Percentiles rank a stretch among this genome's conserved stretches.
phyloP scores from a whole-genome alignment of 2,329 filamentous ascomycete species.

The Eutypella sp. region DNA sequence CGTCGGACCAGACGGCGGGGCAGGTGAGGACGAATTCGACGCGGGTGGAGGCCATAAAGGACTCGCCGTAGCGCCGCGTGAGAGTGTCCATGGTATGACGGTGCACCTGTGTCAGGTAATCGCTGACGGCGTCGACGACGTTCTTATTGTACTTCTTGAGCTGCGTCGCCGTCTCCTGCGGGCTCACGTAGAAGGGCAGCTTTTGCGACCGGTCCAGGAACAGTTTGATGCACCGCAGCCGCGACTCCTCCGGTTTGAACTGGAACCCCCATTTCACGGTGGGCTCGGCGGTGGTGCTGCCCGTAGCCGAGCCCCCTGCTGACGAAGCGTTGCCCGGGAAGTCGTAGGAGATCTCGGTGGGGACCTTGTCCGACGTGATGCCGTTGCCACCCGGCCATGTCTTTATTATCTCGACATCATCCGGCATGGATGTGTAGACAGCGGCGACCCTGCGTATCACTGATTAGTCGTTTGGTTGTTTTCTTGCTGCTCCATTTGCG shows the following conservation, averaged over 20 bases:
- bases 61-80: slow-evolving; percentile 68
- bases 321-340: slow-evolving; percentile 32
- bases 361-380: slow-evolving; percentile 84
- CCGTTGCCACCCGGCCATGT: slow-evolving; percentile 79
- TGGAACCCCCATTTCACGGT: slow-evolving; percentile 75
- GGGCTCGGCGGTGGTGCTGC: no score
- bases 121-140: slow-evolving; percentile 72
- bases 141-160: slow-evolving; percentile 71
- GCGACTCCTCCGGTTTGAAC: slow-evolving; percentile 70
- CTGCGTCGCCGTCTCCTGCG: slow-evolving; percentile 70
- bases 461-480: slow-evolving; percentile 7
- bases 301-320: no score
- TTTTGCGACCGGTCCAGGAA: slow-evolving; percentile 78
- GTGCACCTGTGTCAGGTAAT: slow-evolving; percentile 74
- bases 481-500: not conserved
- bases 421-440: slow-evolving; percentile 69
- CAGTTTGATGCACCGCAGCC: slow-evolving; percentile 77
- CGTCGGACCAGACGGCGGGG: slow-evolving; percentile 79
- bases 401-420: slow-evolving; percentile 80
- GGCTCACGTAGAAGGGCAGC: slow-evolving; percentile 74
- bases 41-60: slow-evolving; percentile 70
- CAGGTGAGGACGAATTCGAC: slow-evolving; percentile 78
- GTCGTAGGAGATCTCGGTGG: slow-evolving; percentile 69
- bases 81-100: slow-evolving; percentile 75
- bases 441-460: slow-evolving; percentile 53